Conservation (phyloP, 1,284 basidiomycete genomes). For the Fomitopsis pinicola region DNA sequence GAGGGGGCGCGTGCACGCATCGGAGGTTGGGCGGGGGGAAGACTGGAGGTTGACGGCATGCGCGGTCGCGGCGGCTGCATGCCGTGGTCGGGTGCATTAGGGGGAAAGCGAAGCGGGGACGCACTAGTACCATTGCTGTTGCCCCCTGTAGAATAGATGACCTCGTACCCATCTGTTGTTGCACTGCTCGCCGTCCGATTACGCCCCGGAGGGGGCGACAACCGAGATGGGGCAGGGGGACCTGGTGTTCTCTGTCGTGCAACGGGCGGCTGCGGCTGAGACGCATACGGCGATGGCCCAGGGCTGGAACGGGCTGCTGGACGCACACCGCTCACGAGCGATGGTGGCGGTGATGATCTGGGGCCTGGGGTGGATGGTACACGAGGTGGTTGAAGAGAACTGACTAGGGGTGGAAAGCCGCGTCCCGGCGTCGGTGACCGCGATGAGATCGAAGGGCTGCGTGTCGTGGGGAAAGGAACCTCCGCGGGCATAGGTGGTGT, state of each 20-base stretch:
- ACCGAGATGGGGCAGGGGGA: conserved; percentile 2
- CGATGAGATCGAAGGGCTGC: conserved; percentile 10
- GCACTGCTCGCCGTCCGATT: conserved; percentile 16
- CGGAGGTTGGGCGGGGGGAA: conserved; percentile 8
- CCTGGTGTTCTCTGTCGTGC: not conserved
- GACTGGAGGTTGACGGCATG: conserved; percentile 4
- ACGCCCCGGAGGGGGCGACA: conserved; percentile 10
- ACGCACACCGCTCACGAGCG: conserved; percentile 10
- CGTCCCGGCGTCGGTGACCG: conserved; percentile 15
- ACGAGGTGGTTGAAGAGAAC: conserved; percentile 15
- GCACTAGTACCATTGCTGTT: conserved; percentile 1
- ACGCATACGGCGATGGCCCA: conserved; percentile 10
- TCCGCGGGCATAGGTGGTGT: conserved; percentile 7
- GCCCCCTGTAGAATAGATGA: conserved; percentile 21
- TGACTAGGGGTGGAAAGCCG: conserved; percentile 10
- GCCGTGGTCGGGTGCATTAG: not conserved
- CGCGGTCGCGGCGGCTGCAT: conserved; percentile 2
- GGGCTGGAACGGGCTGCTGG: conserved; percentile 22
- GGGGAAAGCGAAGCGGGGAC: not conserved
- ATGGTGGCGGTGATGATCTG: conserved; percentile 13
- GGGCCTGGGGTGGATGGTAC: conserved; percentile 18
- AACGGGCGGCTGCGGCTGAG: conserved; percentile 1
- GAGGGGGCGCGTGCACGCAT: conserved; percentile 17
- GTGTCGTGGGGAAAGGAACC: conserved; percentile 11
- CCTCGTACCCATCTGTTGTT: conserved; percentile 13